Evolutionary conservation across 23 red algal genomes (phyloP).

Genomic region (Pyropia haitanensis): DNA sequence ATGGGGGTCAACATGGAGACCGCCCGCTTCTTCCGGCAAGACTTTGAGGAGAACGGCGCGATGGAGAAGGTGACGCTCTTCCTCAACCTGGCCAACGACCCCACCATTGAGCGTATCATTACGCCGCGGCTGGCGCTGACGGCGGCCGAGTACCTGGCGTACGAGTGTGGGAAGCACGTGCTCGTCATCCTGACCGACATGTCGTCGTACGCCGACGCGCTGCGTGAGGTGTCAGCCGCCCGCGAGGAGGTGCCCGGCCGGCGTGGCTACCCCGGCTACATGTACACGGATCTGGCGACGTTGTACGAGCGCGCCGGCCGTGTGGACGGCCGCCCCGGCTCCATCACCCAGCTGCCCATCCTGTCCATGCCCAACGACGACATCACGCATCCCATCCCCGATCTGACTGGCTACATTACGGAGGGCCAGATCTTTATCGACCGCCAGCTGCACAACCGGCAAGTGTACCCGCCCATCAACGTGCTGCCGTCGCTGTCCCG

Average conservation of each 20-base stretch:
- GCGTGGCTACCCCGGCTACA: constrained; percentile 96
- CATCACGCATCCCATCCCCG: constrained; percentile 96
- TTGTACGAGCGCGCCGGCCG: constrained; percentile 92
- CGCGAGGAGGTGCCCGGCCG: constrained; percentile 99
- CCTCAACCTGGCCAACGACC: constrained; percentile 95
- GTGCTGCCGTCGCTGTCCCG: constrained; percentile 95
- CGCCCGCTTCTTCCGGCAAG: constrained; percentile 90
- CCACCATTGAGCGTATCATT: constrained; percentile 98
- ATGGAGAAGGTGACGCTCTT: constrained; percentile 89
- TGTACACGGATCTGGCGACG: constrained; percentile 97
- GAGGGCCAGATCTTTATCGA: constrained; percentile 99
- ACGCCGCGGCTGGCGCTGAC: constrained; percentile 95
- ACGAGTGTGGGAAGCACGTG: constrained; percentile 94
- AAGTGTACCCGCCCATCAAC: constrained; percentile 97
- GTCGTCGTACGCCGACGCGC: constrained; percentile 91
- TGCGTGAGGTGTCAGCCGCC: constrained; percentile 95
- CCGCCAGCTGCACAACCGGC: constrained; percentile 87
- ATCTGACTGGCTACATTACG: constrained; percentile 98
- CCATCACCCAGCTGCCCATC: constrained; percentile 89
- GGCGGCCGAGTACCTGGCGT: constrained; percentile 93
- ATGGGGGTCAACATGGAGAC: constrained; percentile 99
- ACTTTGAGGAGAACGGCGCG: constrained; percentile 98
- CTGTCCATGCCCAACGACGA: constrained; percentile 98
- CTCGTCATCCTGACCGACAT: constrained; percentile 98
- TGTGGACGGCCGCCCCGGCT: constrained; percentile 70